Conservation (phyloP, 345 rosid genomes). For the Schrenkiella parvula region DNA sequence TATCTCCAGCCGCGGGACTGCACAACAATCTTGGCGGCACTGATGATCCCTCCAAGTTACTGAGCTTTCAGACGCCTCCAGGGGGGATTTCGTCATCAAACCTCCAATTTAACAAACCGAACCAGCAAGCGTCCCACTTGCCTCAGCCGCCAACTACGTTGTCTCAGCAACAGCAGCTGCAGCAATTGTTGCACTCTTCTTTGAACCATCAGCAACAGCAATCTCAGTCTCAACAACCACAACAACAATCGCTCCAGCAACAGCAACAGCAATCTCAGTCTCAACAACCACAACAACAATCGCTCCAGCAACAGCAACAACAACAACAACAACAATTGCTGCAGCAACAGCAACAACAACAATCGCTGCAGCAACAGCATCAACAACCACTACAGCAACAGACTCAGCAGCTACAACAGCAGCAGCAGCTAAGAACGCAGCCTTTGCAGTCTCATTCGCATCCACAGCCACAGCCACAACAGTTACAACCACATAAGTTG, state of each 20-base stretch:
- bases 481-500: conserved; percentile 19
- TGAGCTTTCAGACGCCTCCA: conserved; percentile 35
- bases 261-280: conserved; percentile 33
- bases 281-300: conserved; percentile 20
- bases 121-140: conserved; percentile 31
- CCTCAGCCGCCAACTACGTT: conserved; percentile 34
- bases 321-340: conserved; percentile 19
- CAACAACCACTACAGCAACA: conserved; percentile 32
- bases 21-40: conserved; percentile 29
- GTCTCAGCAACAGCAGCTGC: conserved; percentile 43
- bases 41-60: conserved; percentile 37
- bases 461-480: conserved; percentile 38
- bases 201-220: conserved; percentile 33
- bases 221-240: conserved; percentile 27
- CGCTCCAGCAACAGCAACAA: conserved; percentile 28
- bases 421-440: conserved; percentile 37
- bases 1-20: conserved; percentile 15
- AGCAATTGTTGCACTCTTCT: conserved; percentile 35
- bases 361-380: conserved; percentile 27
- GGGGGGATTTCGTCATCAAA: conserved; percentile 33
- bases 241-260: conserved; percentile 20
- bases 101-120: conserved; percentile 33
- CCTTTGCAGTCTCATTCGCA: conserved; percentile 36
- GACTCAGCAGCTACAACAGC: conserved; percentile 27
- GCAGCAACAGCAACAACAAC: conserved; percentile 25